Evolutionary conservation across 179 eudicot species (phyloP).

Genomic region (Patellifolia procumbens): DNA sequence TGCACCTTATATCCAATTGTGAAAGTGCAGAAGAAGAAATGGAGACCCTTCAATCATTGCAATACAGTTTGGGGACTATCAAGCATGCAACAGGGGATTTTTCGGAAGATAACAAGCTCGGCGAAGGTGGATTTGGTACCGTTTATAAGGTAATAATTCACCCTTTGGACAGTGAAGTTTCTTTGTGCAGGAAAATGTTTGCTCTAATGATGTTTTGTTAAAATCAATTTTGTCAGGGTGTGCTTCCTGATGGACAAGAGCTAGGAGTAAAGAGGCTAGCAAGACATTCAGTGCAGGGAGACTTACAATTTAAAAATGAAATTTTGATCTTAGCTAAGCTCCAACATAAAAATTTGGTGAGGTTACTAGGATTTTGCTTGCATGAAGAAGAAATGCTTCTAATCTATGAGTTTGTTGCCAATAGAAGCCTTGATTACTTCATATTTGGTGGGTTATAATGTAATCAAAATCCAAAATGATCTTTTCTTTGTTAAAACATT

Average conservation of each 20-base stretch:
- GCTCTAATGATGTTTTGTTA: neutral
- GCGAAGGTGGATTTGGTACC: conserved; percentile 33
- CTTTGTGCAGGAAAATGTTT: neutral
- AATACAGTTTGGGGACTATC: conserved; percentile 26
- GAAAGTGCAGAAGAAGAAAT: conserved; percentile 30
- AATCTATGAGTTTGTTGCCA: conserved; percentile 37
- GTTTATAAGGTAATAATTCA: conserved; percentile 30
- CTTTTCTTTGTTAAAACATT: neutral
- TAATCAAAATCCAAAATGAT: neutral
- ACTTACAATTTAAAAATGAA: conserved; percentile 40
- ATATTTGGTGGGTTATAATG: conserved; percentile 24
- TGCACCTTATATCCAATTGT: neutral
- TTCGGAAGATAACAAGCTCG: conserved; percentile 31
- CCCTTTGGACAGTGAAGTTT: neutral
- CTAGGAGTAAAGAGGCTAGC: conserved; percentile 40
- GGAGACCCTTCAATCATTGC: conserved; percentile 26
- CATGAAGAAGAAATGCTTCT: conserved; percentile 45
- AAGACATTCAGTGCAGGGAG: conserved; percentile 32
- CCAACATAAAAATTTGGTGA: conserved; percentile 31
- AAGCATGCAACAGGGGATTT: conserved; percentile 35
- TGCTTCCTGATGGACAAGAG: conserved; percentile 29
- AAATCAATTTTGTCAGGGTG: conserved; percentile 19
- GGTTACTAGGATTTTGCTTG: conserved; percentile 35
- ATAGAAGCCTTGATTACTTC: conserved; percentile 43
- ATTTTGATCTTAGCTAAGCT: conserved; percentile 35